These are phyloP conservation scores for Colletotrichum sp. DNA, from an alignment of 2,329 filamentous ascomycete species.

Conservation along the genomic window DNA sequence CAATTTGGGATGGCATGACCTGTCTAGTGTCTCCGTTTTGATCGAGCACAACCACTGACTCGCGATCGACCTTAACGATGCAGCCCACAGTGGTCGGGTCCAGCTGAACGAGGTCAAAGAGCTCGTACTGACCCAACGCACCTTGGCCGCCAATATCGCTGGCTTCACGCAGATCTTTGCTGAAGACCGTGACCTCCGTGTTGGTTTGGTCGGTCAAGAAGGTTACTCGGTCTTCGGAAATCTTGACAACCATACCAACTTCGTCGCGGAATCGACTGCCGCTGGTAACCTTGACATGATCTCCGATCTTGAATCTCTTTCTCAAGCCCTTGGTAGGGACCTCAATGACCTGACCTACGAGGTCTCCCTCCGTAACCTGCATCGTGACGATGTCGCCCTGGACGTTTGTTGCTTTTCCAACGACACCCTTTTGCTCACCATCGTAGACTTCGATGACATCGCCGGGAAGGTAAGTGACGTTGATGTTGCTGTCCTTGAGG, in stretches of 20 bases:
- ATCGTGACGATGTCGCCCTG: conserved; percentile 93
- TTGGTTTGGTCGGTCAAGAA: conserved; percentile 92
- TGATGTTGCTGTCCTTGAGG: conserved; percentile 81
- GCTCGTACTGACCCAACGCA: conserved; percentile 84
- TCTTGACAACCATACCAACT: conserved; percentile 95
- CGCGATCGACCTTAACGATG: conserved; percentile 93
- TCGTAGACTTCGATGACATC: conserved; percentile 97
- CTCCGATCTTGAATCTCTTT: conserved; percentile 90
- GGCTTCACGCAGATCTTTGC: conserved; percentile 92
- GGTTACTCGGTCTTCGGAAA: conserved; percentile 90
- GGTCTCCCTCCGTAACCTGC: conserved; percentile 80
- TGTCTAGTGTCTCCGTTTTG: conserved; percentile 85
- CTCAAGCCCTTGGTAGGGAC: conserved; percentile 91
- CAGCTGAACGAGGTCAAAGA: conserved; percentile 93
- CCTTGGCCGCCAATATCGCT: conserved; percentile 89
- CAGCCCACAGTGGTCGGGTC: conserved; percentile 92
- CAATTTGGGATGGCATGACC: conserved; percentile 88
- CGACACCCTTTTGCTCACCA: conserved; percentile 91
- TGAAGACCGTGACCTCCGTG: conserved; percentile 95
- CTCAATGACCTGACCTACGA: conserved; percentile 85
- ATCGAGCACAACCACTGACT: conserved; percentile 88
- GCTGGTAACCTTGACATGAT: conserved; percentile 98
- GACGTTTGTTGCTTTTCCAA: conserved; percentile 85
- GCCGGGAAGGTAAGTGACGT: conserved; percentile 86
- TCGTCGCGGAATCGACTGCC: conserved; percentile 94